Evolutionary conservation across 1,284 basidiomycete genomes (phyloP).

Genomic region (Cutaneotrichosporon arboriforme): DNA sequence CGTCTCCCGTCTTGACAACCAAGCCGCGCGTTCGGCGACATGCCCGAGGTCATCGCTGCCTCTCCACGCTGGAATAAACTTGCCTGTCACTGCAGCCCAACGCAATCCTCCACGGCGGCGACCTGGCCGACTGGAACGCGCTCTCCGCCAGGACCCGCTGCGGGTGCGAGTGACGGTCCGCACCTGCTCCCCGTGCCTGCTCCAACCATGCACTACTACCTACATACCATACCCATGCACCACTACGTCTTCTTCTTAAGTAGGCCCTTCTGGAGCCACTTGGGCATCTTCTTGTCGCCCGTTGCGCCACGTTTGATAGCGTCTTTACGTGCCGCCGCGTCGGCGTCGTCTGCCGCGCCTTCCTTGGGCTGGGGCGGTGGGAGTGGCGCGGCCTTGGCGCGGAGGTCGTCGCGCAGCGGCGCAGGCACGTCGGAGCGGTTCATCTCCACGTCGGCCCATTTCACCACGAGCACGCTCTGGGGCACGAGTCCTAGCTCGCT

Average conservation of each 20-base stretch:
- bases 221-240: not conserved
- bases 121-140: not conserved
- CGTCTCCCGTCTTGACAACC: too few relatives aligned
- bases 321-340: conserved; percentile 32
- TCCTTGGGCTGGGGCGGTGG: conserved; percentile 26
- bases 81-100: too few relatives aligned
- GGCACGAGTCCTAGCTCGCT: conserved; percentile 44
- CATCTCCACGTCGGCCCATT: conserved; percentile 43
- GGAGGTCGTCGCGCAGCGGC: conserved; percentile 37
- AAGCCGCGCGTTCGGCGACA: too few relatives aligned
- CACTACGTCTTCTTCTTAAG: conserved; percentile 37
- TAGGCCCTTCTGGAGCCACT: conserved; percentile 41
- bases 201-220: not conserved
- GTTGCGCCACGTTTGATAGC: conserved; percentile 12
- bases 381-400: conserved; percentile 36
- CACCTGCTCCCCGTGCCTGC: too few relatives aligned
- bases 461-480: conserved; percentile 44
- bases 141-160: not conserved
- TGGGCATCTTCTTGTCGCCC: conserved; percentile 11
- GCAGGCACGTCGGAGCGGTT: conserved; percentile 43
- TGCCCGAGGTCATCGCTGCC: too few relatives aligned
- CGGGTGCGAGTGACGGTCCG: not conserved
- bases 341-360: conserved; percentile 13
- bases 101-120: too few relatives aligned
- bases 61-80: too few relatives aligned